Evolutionary conservation across 2,329 filamentous ascomycete species (phyloP), one percentile per base, ranked within the genome.

Genomic region (Leptographium flavum): DNA sequence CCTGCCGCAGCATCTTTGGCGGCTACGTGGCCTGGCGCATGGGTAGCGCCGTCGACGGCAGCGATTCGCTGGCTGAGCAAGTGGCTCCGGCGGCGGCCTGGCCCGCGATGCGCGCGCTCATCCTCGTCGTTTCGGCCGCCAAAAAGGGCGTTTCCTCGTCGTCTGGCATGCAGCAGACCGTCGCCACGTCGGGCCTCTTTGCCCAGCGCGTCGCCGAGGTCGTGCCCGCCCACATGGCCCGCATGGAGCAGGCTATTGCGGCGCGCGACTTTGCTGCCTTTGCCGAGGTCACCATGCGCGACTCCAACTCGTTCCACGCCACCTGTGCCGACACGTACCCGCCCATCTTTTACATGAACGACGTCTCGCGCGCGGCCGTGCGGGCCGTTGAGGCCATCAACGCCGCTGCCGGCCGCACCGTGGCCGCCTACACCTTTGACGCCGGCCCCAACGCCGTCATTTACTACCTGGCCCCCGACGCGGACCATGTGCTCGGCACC

Each of bases 291-390:
- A 94, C 92, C 15, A 98, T 95, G 88, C 82, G 81, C 62, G 92
- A 98, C 61, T 93, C 84, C 59, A 98, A 98, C 68, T 86, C 80
- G 48, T 98, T 98, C 78, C 92, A 98, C 63, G 86, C 92, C 32
- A 87, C 82, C 47, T 96, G 92, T 62, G 70, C 93, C 55, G 92
- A 98, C 61, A 96, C 92, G 2, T 87, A 87, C 66, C 92, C 93
- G 38, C 92, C 93, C 17, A 98, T 98, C 60, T 95, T 94, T 66
- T 98, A 98, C 71, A 81, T 98, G 73, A 98, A 95, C 65, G 92
- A 98, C 60, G 81, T 90, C 15, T 90, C 83, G 19, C 73, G 83
- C 32, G 87, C 90, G 1, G 87, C 90, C 6, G 86, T 98, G 49
- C 75, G 86, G 43, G 79, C 87, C 15, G 88, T 95, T 27, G 87